phyloP scores from a whole-genome alignment of 257 asterid species.

The Mentha longifolia region DNA sequence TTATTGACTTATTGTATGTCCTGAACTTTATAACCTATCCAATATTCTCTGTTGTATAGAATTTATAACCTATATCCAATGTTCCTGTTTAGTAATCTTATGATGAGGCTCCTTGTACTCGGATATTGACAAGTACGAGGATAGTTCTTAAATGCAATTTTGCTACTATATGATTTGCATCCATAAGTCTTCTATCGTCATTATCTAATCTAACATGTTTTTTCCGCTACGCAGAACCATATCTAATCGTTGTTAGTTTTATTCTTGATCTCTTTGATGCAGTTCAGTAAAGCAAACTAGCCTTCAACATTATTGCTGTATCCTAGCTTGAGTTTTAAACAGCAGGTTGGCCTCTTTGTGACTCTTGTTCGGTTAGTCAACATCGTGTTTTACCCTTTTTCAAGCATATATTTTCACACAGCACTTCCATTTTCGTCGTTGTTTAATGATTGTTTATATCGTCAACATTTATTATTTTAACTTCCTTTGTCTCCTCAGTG shows the following conservation, averaged over 20 bases:
- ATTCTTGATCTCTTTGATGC: neutral
- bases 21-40: neutral
- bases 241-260: neutral
- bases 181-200: neutral
- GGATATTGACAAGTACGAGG: neutral
- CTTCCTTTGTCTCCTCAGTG: slow-evolving; percentile 5
- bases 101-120: neutral
- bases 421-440: neutral
- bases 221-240: neutral
- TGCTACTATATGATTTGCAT: neutral
- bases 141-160: no score
- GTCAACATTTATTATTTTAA: neutral
- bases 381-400: neutral
- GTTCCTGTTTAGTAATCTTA: neutral
- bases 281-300: neutral
- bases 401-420: neutral
- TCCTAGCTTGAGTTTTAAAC: slow-evolving; percentile 9
- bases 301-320: slow-evolving; percentile 14
- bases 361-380: neutral
- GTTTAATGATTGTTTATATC: slow-evolving; percentile 2
- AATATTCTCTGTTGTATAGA: neutral
- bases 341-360: neutral
- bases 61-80: no score
- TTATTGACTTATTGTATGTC: neutral
- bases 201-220: neutral